phyloP scores from a whole-genome alignment of 2,329 filamentous ascomycete genomes.

The Atkinsonella hypoxylon region DNA sequence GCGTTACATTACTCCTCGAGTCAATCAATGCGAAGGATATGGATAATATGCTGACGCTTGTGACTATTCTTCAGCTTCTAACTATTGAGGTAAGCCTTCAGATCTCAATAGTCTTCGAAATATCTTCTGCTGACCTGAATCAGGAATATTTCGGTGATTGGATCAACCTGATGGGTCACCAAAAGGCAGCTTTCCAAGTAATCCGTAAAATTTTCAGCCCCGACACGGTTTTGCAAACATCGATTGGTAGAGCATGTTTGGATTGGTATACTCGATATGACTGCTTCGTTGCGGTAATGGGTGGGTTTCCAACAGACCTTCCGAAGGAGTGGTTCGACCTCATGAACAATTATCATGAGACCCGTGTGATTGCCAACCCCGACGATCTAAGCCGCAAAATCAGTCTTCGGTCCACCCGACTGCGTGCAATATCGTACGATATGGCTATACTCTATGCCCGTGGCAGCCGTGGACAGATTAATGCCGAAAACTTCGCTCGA shows the following conservation, averaged over 20 bases:
- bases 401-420: conserved; percentile 51
- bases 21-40: conserved; percentile 60
- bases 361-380: conserved; percentile 47
- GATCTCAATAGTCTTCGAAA: neutral
- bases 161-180: conserved; percentile 86
- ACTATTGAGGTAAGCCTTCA: conserved; percentile 66
- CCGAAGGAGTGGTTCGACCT: conserved; percentile 66
- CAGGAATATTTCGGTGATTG: conserved; percentile 93
- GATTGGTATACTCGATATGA: conserved; percentile 91
- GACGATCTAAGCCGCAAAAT: conserved; percentile 53
- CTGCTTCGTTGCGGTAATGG: conserved; percentile 70
- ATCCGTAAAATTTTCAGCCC: conserved; percentile 68
- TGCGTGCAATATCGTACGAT: conserved; percentile 66
- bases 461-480: conserved; percentile 51
- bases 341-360: conserved; percentile 49
- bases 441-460: conserved; percentile 67
- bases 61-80: conserved; percentile 84
- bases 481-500: conserved; percentile 48
- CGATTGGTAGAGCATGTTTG: conserved; percentile 60
- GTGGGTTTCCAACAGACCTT: conserved; percentile 62
- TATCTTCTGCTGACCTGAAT: neutral
- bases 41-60: conserved; percentile 59
- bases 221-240: conserved; percentile 57
- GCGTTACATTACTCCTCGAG: conserved; percentile 63
- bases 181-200: conserved; percentile 77